Evolutionary conservation across 345 rosid genomes (phyloP).

Genomic region (Pistacia integerrima): DNA sequence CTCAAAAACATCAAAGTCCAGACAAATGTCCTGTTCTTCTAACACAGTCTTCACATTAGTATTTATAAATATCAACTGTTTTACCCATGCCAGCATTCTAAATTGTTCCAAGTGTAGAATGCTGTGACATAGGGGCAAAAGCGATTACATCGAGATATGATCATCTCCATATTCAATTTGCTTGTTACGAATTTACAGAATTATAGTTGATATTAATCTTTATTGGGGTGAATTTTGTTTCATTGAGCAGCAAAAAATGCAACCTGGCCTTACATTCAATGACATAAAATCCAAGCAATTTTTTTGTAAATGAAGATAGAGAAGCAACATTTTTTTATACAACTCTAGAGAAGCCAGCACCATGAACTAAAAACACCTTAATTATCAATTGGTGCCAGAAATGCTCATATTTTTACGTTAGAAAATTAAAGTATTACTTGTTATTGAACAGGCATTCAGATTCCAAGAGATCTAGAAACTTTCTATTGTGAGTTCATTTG

Average conservation of each 20-base stretch:
- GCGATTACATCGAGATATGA: neutral
- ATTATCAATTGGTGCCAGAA: neutral
- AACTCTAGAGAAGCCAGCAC: no score
- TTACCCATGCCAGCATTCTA: neutral
- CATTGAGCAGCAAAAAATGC: neutral
- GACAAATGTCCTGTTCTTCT: neutral
- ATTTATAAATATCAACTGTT: neutral
- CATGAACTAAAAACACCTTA: neutral
- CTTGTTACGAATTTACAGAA: neutral
- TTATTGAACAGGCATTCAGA: constrained; percentile 6
- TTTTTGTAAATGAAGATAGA: neutral
- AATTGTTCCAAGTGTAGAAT: neutral
- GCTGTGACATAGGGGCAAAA: neutral
- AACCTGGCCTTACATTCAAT: constrained; percentile 10
- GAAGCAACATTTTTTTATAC: neutral
- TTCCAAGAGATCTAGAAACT: neutral
- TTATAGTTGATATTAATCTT: neutral
- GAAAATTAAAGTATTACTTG: neutral
- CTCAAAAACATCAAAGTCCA: neutral
- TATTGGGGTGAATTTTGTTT: neutral
- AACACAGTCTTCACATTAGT: neutral
- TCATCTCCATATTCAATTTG: constrained; percentile 4
- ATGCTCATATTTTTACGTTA: neutral
- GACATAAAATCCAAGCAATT: neutral
- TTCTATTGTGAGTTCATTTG: constrained; percentile 1